Percentiles rank a stretch among this genome's conserved stretches.
Conservation (phyloP, 208 protist genomes). For the Crithidia sp. region DNA sequence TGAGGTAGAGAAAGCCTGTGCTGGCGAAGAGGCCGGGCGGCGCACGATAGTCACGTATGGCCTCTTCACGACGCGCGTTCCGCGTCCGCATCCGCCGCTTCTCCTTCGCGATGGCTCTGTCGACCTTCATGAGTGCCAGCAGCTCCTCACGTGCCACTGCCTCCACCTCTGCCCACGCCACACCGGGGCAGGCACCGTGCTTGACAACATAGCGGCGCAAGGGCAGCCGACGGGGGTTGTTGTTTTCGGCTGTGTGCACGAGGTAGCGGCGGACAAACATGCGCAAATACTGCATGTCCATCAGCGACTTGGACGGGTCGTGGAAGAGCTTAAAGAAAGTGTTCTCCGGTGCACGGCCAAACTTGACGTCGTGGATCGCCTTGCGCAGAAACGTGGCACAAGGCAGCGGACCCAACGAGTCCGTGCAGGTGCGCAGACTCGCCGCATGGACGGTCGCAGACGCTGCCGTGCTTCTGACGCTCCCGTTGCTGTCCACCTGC, state of each 20-base stretch:
- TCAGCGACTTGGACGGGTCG: conserved; percentile 35
- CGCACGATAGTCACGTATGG: conserved; percentile 34
- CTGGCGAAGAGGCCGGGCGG: conserved; percentile 40
- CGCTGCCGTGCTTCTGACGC: no score
- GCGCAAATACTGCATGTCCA: conserved; percentile 81
- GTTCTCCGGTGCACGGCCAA: conserved; percentile 50
- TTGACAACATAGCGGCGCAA: conserved; percentile 55
- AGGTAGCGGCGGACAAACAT: conserved; percentile 85
- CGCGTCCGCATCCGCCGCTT: conserved; percentile 28
- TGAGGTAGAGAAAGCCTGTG: conserved; percentile 64
- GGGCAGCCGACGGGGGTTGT: conserved; percentile 60
- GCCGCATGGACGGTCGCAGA: neutral
- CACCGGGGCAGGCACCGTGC: conserved; percentile 39
- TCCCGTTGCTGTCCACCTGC: no score
- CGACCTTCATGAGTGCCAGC: conserved; percentile 44
- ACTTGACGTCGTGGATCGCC: conserved; percentile 63
- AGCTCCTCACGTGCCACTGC: conserved; percentile 63
- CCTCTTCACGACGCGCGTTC: conserved; percentile 16
- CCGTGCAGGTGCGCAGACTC: neutral
- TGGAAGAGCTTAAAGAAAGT: conserved; percentile 68
- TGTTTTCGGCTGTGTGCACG: conserved; percentile 69
- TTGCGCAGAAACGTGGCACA: conserved; percentile 71
- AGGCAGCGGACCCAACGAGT: conserved; percentile 59
- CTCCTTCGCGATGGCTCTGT: conserved; percentile 41
- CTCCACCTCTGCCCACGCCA: conserved; percentile 51